Conservation (phyloP, 768 basidiomycete genomes). For the Suillus ampliporus region DNA sequence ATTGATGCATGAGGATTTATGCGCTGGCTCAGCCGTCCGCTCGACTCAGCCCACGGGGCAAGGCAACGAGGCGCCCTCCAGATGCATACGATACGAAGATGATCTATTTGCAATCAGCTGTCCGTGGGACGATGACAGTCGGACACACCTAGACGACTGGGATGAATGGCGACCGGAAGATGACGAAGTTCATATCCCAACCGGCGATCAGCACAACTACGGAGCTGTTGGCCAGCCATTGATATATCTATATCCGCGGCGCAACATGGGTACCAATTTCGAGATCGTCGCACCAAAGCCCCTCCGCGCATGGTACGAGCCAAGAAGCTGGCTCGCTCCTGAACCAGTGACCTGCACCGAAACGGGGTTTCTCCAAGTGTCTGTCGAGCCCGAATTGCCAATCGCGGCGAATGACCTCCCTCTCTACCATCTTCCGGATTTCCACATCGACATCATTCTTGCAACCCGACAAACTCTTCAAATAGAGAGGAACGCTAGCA, state of each 20-base stretch:
- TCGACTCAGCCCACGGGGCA: not conserved
- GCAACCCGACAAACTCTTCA: not conserved
- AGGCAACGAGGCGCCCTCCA: not conserved
- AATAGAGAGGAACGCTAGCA: not conserved
- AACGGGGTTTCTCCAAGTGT: not conserved
- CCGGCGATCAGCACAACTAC: not conserved
- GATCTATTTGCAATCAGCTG: not conserved
- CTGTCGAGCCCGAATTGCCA: not conserved
- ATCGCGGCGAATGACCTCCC: too few species aligned
- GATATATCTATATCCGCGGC: not conserved
- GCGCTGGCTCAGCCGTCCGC: not conserved
- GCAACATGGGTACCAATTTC: conserved; percentile 2
- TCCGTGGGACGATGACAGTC: not conserved
- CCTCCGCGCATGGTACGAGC: not conserved
- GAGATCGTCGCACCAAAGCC: conserved; percentile 1
- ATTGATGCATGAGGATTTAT: not conserved
- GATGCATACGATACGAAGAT: not conserved
- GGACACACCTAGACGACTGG: not conserved
- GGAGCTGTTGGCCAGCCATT: not conserved
- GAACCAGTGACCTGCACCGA: not conserved
- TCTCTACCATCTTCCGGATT: too few species aligned
- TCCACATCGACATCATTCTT: not conserved
- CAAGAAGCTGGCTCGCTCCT: not conserved
- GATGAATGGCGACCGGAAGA: not conserved
- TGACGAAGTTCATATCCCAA: not conserved